Evolutionary conservation across 768 basidiomycete species (phyloP), one percentile per base, ranked within the genome.

Genomic region (Lactifluus subvellereus): DNA sequence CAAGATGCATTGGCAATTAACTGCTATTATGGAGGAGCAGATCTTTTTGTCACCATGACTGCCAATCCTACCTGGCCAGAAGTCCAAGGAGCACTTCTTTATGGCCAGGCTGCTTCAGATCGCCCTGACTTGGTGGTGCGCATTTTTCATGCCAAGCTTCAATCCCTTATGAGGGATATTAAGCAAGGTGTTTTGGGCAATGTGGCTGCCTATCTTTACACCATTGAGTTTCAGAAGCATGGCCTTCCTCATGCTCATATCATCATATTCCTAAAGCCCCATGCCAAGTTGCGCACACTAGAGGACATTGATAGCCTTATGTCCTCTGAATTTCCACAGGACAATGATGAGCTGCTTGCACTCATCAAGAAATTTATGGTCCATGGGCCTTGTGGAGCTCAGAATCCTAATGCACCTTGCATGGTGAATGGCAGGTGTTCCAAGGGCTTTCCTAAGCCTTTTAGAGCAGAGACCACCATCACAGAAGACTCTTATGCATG

Each of bases 61-160:
- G 72, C 75, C 8, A 85, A 84, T 72, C 79, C 80, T 0, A 52
- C 0, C n/a, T 85, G 83, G 83, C 69, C 69, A 1, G 82, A 60
- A 4, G 45, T 57, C 3, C 27, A 27, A 27, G 27, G 27, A 2
- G 27, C 27, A 27, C 27, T 27, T 27, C 27, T 27, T 27, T 27
- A 27, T 27, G 2, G 3, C 27, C 27, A 27, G 27, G 3, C 27
- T 27, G 27, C 27, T 27, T 3, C 27, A 27, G 27, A 27, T 27
- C 27, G 27, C 27, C 27, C 27, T 27, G 27, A 27, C 27, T 27
- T 27, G 27, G 27, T 27, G 27, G 27, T 27, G 27, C 27, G 27
- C 27, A 27, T 27, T 27, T 27, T 27, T 27, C 27, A 27, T 27
- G 27, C 27, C 27, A 27, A 27, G 27, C 2, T 27, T 27, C 27